A percentile compares a stretch with the other conserved stretches of the same genome.
Conservation (phyloP, 148 eudicot species). For the Limonium bicolor region DNA sequence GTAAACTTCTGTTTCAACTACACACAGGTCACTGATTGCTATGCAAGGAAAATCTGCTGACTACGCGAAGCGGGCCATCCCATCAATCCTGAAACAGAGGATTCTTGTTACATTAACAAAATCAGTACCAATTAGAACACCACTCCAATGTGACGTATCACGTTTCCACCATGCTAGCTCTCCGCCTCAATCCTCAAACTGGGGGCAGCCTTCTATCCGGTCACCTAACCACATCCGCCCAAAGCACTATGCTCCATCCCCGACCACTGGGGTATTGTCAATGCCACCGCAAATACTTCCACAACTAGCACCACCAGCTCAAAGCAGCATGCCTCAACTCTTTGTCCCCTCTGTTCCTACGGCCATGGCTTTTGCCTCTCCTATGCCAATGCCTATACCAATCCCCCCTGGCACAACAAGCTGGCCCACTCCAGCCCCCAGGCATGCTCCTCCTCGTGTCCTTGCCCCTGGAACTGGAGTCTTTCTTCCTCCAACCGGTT, state of each 20-base stretch:
- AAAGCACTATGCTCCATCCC: slow-evolving; percentile 27
- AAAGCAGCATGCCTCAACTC: slow-evolving; percentile 26
- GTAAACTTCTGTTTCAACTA: too few species aligned
- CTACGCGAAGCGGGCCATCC: slow-evolving; percentile 31
- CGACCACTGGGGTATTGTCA: slow-evolving; percentile 29
- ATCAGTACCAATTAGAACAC: slow-evolving; percentile 26
- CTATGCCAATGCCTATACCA: slow-evolving; percentile 28
- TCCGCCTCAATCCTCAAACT: slow-evolving; percentile 16
- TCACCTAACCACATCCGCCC: slow-evolving; percentile 25
- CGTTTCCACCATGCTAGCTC: slow-evolving; percentile 12
- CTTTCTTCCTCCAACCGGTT: slow-evolving; percentile 47
- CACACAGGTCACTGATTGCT: slow-evolving; percentile 42
- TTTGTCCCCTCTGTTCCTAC: slow-evolving; percentile 22
- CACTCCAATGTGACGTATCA: slow-evolving; percentile 2
- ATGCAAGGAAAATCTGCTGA: slow-evolving; percentile 47
- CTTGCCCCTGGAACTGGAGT: slow-evolving; percentile 60
- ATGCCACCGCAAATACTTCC: slow-evolving; percentile 19
- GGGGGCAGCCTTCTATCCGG: slow-evolving; percentile 34
- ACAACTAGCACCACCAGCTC: slow-evolving; percentile 13
- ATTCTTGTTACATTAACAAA: slow-evolving; percentile 39
- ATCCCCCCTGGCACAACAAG: slow-evolving; percentile 29
- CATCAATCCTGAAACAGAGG: slow-evolving; percentile 27
- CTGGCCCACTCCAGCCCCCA: slow-evolving; percentile 21
- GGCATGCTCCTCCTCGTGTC: slow-evolving; percentile 31
- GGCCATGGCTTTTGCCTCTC: slow-evolving; percentile 23